Evolutionary conservation across 768 basidiomycete genomes (phyloP), one percentile per base, ranked within the genome.

Genomic region (Xerocomus brunneocitrinus): DNA sequence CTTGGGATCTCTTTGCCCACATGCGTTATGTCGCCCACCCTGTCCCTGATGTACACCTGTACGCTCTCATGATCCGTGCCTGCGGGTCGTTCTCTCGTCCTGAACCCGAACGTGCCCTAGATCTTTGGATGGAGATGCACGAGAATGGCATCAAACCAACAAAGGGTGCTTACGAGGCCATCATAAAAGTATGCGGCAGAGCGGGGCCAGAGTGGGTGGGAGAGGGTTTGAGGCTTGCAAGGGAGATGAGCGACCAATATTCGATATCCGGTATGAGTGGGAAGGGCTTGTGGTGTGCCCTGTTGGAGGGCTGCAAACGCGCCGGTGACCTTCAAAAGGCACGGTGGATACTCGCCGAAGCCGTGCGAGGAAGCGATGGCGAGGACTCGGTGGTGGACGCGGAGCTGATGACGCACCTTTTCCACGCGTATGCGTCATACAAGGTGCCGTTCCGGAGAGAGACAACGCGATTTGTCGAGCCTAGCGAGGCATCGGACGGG

Each of bases 1-100:
- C 90, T 3, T 97, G 92, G 91, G 91, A 98, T 64, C 79, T 98
- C 38, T 98, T 91, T 68, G 76, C 89, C 2, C 95, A 99, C 69
- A 95, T 97, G 90, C 90, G 95, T 43, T 94, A 97, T 56, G 89
- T 91, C 13, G 91, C 95, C 1, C 93, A 98, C 66, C 85, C 92
- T 1, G 72, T 74, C 4, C 94, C 95, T 0, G 83, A 88, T 57
- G 75, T 75, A 13, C 68, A 76, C 24, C 74, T 95, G 7, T 98
- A 92, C 71, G 79, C 84, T 0, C 66, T 81, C 34, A 97, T 99
- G 93, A 92, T 99, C 60, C 79, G 80, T 5, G 88, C 91, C 0
- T 98, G 95, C 57, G 87, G 87, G 1, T 73, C 63, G 16, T 76
- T 77, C 5, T 74, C 79, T 4, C 73, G 73, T 24, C 83, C 88